phyloP scores from a whole-genome alignment of 2,329 filamentous ascomycete genomes.

The Botrytis pseudocinerea region DNA sequence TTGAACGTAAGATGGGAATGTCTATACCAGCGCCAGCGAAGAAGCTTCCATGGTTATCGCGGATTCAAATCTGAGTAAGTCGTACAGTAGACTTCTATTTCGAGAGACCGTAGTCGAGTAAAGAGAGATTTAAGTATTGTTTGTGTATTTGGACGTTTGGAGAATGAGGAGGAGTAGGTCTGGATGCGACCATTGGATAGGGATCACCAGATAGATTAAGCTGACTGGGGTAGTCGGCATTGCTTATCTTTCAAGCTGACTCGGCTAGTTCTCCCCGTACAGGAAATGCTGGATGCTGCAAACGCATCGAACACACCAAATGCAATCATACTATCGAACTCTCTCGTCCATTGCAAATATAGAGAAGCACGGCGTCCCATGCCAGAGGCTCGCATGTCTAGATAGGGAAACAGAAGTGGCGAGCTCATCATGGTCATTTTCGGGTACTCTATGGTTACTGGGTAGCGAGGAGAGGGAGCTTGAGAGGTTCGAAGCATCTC shows the following conservation, averaged over 20 bases:
- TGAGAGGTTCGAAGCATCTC: background rate
- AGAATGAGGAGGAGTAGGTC: background rate
- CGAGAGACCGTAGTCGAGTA: background rate
- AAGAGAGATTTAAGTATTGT: background rate
- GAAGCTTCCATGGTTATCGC: slow-evolving; percentile 63
- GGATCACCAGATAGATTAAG: background rate
- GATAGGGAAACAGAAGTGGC: background rate
- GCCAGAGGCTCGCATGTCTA: too few relatives aligned
- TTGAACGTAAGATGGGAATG: slow-evolving; percentile 26
- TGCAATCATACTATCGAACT: background rate
- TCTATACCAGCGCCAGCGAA: slow-evolving; percentile 61
- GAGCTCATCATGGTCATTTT: background rate
- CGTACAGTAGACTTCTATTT: background rate
- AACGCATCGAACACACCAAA: background rate
- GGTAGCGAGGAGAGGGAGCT: background rate
- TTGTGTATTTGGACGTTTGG: background rate
- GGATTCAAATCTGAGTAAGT: background rate
- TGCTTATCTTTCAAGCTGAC: background rate
- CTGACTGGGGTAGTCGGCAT: background rate
- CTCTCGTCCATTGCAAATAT: background rate
- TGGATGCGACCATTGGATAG: slow-evolving; percentile 2
- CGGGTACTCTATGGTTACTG: background rate
- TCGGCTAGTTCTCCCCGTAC: background rate
- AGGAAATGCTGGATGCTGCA: background rate
- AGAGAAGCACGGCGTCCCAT: background rate